Evolutionary conservation across 2,329 filamentous ascomycete genomes (phyloP), one percentile per base, ranked within the genome.

Genomic region (Lithohypha guttulata): DNA sequence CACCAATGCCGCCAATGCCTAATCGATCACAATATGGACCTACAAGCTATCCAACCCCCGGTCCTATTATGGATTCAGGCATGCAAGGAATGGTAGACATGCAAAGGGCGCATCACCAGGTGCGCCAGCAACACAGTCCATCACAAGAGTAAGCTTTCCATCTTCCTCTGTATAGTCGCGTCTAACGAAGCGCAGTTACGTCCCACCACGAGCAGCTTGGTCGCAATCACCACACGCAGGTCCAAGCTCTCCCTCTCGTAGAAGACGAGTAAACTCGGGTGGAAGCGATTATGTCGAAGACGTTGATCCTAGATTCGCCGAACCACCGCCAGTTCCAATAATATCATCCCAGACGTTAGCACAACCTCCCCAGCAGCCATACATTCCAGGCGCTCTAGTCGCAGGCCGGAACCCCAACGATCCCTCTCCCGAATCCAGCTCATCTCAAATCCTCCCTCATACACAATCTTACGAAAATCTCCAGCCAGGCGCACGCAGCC

Each of bases 281-380:
- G 47, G 55, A 25, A 57, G 60, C 40, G 68, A 43, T 52, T 96
- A 96, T 62, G 93, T 93, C 55, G 91, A 96, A 68, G 89, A 96
- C 57, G 77, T 94, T 9, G 86, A 94, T 49, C 86, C 89, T 30
- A 82, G 79, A 41, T 96, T 95, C 54, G 81, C 77, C 22, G 61
- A 48, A 10, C 48, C n/a, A 27, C 47, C 52, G 29, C 51, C 55
- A 39, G 55, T 58, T 27, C 50, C 54, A 34, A n/a, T n/a, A n/a
- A n/a, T n/a, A n/a, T 49, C 46, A 42, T 49, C 35, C 45, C 49
- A 41, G 42, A 22, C 21, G 4, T 35, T 35, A 25, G n/a, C 25
- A 4, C 11, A n/a, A 10, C 13, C 3, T 19, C 13, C 5, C 14
- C 15, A 23, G n/a, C 33, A 21, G 52, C 48, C 46, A 48, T 44